These are phyloP conservation scores for Backusella liffmaniae DNA, from an alignment of 192 early-diverging fungal species.

Conservation along the genomic window DNA sequence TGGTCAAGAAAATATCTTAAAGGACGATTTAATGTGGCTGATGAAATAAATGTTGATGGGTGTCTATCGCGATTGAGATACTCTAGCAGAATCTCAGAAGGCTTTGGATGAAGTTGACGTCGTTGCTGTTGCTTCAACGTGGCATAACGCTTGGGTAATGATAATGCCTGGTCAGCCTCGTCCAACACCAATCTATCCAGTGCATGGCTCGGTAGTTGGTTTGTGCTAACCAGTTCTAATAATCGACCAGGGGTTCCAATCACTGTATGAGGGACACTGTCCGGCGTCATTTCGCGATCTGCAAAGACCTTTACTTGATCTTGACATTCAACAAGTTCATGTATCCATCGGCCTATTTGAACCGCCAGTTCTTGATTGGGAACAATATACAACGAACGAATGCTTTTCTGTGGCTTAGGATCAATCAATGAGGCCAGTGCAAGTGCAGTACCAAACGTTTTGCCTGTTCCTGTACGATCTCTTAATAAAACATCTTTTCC, in stretches of 20 bases:
- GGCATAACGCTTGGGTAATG: constrained; percentile 50
- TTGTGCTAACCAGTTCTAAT: constrained; percentile 30
- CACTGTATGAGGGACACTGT: constrained; percentile 32
- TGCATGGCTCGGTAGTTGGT: constrained; percentile 27
- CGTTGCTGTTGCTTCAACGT: constrained; percentile 35
- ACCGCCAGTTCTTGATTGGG: constrained; percentile 55
- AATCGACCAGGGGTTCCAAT: constrained; percentile 44
- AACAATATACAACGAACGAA: constrained; percentile 35
- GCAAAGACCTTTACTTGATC: constrained; percentile 12
- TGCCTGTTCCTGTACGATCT: constrained; percentile 55
- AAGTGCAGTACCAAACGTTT: constrained; percentile 53
- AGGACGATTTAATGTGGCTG: constrained; percentile 71
- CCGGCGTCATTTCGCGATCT: background rate
- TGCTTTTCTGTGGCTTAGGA: background rate
- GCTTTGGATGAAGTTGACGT: constrained; percentile 44
- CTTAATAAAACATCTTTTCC: constrained; percentile 46
- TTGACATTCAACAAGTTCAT: constrained; percentile 7
- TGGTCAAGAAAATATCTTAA: constrained; percentile 53
- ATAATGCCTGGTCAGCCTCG: constrained; percentile 55
- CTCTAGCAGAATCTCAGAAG: constrained; percentile 37
- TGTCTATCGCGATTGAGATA: background rate
- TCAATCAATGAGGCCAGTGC: constrained; percentile 34
- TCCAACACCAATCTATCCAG: constrained; percentile 47
- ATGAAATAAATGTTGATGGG: constrained; percentile 60
- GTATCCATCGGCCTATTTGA: constrained; percentile 48